Base-by-base conservation (phyloP, 2,329 filamentous ascomycete genomes). In the Pezicula neosporulosa region DNA sequence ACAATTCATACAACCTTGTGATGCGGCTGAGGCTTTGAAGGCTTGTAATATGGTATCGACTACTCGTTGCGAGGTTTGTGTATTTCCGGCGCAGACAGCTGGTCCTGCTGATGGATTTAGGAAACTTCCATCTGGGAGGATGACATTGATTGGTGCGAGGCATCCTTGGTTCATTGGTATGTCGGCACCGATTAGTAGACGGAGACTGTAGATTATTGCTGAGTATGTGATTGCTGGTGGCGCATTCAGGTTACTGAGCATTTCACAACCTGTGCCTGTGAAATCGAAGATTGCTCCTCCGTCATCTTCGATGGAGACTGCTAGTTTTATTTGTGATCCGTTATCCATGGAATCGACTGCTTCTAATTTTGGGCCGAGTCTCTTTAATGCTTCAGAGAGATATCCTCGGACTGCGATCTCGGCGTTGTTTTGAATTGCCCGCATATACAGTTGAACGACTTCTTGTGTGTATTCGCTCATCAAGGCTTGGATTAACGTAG, bases 81-180 rank as follows among this genome's bases (percentile, higher is more conserved):
- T 87, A 63, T 92, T 93, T 51, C 88, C 88, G 43, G 88, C 89
- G 0, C 91, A 88, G 0, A 92, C 89, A 1, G 89, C 89, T 0
- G 88, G 87, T 19, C 82, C 82, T 60, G 85, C 83, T 0, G 83
- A 86, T 0, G 89, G 89, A 0, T 80, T 85, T 19, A 93, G 78
- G 62, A 93, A 85, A 6, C 80, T 85, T 54, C 81, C 80, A 10
- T 80, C 77, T 0, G 88, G 86, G 44, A 92, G 89, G 41, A 48
- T 75, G 63, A 92, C 85, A 46, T 82, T 76, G 58, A 93, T 87
- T 0, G 89, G 89, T 38, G 80, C 80, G 3, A 93, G 72, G 57
- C 89, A 93, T 55, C 89, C 89, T 68, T 93, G 89, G 71, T 93
- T 93, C 5, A 93, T 77, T 0, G 89, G 89, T n/a, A 93, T 91